Percentiles rank a stretch among this genome's conserved stretches.
phyloP scores from a whole-genome alignment of 768 basidiomycete genomes.

The Xerocomellus intermedius region DNA sequence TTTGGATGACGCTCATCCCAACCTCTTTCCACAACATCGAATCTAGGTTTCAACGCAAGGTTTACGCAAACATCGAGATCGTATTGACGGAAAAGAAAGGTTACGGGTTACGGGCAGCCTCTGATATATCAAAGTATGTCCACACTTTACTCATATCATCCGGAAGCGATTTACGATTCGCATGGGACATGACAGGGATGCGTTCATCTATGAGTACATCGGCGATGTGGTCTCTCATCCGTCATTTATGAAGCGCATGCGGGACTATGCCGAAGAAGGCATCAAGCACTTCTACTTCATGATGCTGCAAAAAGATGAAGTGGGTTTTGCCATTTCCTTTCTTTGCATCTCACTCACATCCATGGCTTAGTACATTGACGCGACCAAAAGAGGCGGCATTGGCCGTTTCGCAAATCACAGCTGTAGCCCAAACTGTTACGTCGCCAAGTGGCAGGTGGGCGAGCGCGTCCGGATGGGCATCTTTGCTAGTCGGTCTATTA shows the following conservation, averaged over 20 bases:
- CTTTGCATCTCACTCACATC: background rate
- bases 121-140: conserved; percentile 62
- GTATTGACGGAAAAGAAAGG: conserved; percentile 96
- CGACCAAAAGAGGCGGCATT: conserved; percentile 94
- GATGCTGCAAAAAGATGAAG: conserved; percentile 99
- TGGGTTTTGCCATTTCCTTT: conserved; percentile 35
- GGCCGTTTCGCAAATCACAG: conserved; percentile 98
- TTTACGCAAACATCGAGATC: conserved; percentile 86
- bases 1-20: conserved; percentile 1
- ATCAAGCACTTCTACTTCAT: conserved; percentile 99
- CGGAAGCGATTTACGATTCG: conserved; percentile 2
- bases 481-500: conserved; percentile 82
- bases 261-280: conserved; percentile 88
- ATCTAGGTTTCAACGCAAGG: conserved; percentile 77
- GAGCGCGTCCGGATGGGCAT: conserved; percentile 93
- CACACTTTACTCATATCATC: background rate
- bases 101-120: conserved; percentile 81
- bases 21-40: background rate
- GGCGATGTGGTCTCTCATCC: conserved; percentile 90
- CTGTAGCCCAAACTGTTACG: conserved; percentile 96
- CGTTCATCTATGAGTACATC: conserved; percentile 96
- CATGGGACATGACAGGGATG: conserved; percentile 53
- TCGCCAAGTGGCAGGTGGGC: conserved; percentile 97
- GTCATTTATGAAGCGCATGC: conserved; percentile 92
- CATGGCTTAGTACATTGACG: conserved; percentile 82